Evolutionary conservation across 768 basidiomycete species (phyloP), one percentile per base, ranked within the genome.

Genomic region (Tylopilus plumbeoviolaceoides): DNA sequence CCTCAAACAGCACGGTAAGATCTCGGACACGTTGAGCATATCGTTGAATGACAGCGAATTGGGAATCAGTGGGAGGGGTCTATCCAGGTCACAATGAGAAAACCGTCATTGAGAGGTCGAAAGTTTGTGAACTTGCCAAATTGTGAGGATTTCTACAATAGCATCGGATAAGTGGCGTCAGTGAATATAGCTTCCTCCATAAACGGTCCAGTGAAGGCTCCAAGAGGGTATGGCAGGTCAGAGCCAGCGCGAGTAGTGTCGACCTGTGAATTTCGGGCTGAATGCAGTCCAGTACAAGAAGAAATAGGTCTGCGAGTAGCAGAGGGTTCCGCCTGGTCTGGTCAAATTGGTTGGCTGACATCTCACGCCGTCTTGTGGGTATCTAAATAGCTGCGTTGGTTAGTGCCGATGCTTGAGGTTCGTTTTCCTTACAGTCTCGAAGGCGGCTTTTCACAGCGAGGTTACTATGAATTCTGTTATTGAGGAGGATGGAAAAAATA

Each of bases 401-500:
- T 23, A 23, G 23, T 23, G 5, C 23, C 23, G 2, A 23, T 2
- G 23, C 23, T 23, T 23, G 23, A 23, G 23, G 23, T 5, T 23
- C 23, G 23, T 5, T 23, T 23, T 5, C 2, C 23, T 23, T 23
- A 23, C 23, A 23, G 23, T 23, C 23, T 86, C 44, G 70, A 73
- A 41, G 78, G 74, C n/a, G 76, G 74, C 6, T 66, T 70, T 35
- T 36, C 23, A 28, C 25, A 7, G 1, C n/a, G n/a, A n/a, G n/a
- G n/a, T n/a, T n/a, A n/a, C n/a, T n/a, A n/a, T n/a, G n/a, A n/a
- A n/a, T n/a, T n/a, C n/a, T n/a, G n/a, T n/a, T n/a, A n/a, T n/a
- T n/a, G n/a, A n/a, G n/a, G n/a, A n/a, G n/a, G n/a, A n/a, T n/a
- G n/a, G n/a, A n/a, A n/a, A n/a, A n/a, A n/a, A n/a, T n/a, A n/a